Percentiles rank a stretch among this genome's conserved stretches.
Conservation (phyloP, 2,329 filamentous ascomycete species). For the Diaporthe vaccinii region DNA sequence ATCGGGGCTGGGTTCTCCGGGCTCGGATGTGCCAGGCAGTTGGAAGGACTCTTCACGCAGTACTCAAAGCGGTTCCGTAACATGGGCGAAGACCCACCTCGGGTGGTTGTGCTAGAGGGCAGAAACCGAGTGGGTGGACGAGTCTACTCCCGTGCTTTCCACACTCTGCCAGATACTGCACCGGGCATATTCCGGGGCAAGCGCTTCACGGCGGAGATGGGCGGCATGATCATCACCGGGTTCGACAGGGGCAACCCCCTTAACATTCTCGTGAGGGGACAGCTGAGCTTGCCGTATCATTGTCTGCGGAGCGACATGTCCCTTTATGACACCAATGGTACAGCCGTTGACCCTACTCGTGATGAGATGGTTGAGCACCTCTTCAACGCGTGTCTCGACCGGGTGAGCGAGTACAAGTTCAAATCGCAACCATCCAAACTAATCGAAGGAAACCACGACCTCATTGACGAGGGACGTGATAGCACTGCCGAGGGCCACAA, state of each 20-base stretch:
- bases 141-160: slow-evolving; percentile 85
- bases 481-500: slow-evolving; percentile 76
- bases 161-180: slow-evolving; percentile 63
- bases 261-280: slow-evolving; percentile 90
- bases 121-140: slow-evolving; percentile 89
- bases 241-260: slow-evolving; percentile 96
- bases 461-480: slow-evolving; percentile 88
- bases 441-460: slow-evolving; percentile 84
- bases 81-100: slow-evolving; percentile 76
- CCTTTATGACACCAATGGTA: slow-evolving; percentile 87
- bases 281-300: slow-evolving; percentile 89
- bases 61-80: slow-evolving; percentile 77
- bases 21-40: slow-evolving; percentile 89
- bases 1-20: slow-evolving; percentile 96
- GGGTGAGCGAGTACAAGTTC: slow-evolving; percentile 90
- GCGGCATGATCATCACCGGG: slow-evolving; percentile 97
- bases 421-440: slow-evolving; percentile 78
- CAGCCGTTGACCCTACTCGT: slow-evolving; percentile 80
- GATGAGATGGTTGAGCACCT: slow-evolving; percentile 90
- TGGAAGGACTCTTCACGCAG: slow-evolving; percentile 88
- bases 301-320: slow-evolving; percentile 84
- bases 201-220: slow-evolving; percentile 91
- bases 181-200: slow-evolving; percentile 60
- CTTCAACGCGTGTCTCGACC: slow-evolving; percentile 94
- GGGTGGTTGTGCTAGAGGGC: slow-evolving; percentile 87